A percentile compares a stretch with the other conserved stretches of the same genome.
Evolutionary conservation across 1,284 basidiomycete species (phyloP).

Genomic region (Vanrija humicola): DNA sequence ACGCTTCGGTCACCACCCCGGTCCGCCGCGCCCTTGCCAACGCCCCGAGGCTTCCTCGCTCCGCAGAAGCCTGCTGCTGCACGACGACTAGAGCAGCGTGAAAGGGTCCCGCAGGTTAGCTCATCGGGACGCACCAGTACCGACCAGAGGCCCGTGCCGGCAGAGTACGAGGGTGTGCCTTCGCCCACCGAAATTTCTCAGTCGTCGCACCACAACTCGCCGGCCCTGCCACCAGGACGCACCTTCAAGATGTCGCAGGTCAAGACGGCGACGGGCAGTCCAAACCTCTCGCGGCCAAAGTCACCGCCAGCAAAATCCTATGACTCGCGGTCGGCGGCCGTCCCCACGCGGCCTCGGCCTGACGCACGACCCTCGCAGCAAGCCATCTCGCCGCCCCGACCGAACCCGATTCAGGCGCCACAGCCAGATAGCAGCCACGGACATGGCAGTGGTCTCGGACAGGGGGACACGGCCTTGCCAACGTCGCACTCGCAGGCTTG

Average conservation of each 20-base stretch:
- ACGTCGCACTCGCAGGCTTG: not conserved
- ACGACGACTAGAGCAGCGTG: conserved; percentile 29
- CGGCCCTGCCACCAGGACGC: not conserved
- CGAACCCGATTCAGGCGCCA: not conserved
- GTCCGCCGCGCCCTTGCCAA: conserved; percentile 30
- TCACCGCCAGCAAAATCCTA: not conserved
- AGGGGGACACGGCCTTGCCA: too few relatives aligned
- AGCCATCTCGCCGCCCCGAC: not conserved
- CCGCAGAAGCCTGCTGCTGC: conserved; percentile 43
- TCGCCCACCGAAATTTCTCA: not conserved
- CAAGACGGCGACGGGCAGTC: not conserved
- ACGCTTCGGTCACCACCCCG: conserved; percentile 25
- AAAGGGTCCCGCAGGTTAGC: conserved; percentile 18
- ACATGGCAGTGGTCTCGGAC: not conserved
- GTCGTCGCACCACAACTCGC: not conserved
- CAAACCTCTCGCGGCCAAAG: not conserved
- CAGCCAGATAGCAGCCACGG: not conserved
- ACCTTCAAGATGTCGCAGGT: too few relatives aligned
- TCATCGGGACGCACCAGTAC: conserved; percentile 6
- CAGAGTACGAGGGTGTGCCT: not conserved
- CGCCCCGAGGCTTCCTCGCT: conserved; percentile 34
- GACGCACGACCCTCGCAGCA: not conserved
- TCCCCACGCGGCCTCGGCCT: not conserved
- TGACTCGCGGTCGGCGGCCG: not conserved
- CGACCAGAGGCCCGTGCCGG: not conserved